Evolutionary conservation across 2,329 filamentous ascomycete genomes (phyloP).

Genomic region (Aspergillus quadrilineatus): DNA sequence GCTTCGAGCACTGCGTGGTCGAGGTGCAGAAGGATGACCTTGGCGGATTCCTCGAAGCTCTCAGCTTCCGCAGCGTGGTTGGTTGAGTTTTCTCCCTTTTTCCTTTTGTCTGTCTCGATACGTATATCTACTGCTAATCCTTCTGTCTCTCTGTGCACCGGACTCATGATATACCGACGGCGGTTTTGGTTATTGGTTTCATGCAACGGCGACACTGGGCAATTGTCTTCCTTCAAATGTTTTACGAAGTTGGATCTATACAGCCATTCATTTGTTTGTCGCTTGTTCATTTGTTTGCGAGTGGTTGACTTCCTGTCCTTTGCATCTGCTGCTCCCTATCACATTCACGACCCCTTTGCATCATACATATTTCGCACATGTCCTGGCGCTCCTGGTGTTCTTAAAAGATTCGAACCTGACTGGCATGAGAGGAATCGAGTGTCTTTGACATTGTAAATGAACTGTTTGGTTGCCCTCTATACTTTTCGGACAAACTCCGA

Average conservation of each 20-base stretch:
- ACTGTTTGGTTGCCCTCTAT: not conserved
- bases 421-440: slow-evolving; percentile 13
- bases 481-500: slow-evolving; percentile 6
- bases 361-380: slow-evolving; percentile 22
- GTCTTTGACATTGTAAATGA: not conserved
- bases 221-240: slow-evolving; percentile 8
- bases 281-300: slow-evolving; percentile 16
- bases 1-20: slow-evolving; percentile 95
- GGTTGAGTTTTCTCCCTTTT: slow-evolving; percentile 39
- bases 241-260: slow-evolving; percentile 25
- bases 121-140: slow-evolving; percentile 5
- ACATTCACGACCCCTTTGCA: slow-evolving; percentile 22
- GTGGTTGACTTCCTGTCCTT: slow-evolving; percentile 10
- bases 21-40: slow-evolving; percentile 98
- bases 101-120: slow-evolving; percentile 4
- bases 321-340: slow-evolving; percentile 7
- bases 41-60: slow-evolving; percentile 80
- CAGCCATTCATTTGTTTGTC: slow-evolving; percentile 15
- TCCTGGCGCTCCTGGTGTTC: slow-evolving; percentile 27
- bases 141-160: slow-evolving; percentile 9
- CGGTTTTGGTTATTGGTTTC: slow-evolving; percentile 13
- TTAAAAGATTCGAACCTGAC: slow-evolving; percentile 5
- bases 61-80: slow-evolving; percentile 87
- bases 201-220: slow-evolving; percentile 7
- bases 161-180: slow-evolving; percentile 17